Conservation (phyloP, 2,329 filamentous ascomycete genomes). For the Fusarium lateritium region DNA sequence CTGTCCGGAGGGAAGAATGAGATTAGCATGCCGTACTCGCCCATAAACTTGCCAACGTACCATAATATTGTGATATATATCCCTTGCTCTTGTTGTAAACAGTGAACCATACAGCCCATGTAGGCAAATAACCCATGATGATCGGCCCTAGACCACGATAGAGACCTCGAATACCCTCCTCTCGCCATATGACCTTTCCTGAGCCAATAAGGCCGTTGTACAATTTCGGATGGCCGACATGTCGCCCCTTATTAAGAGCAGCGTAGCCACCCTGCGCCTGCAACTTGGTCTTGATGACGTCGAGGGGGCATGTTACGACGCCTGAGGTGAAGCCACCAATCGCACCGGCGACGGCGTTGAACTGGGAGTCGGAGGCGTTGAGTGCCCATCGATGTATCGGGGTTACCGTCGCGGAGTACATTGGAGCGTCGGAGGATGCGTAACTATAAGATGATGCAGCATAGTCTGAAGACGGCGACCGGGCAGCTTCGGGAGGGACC, state of each 20-base stretch:
- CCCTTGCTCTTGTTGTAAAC: conserved; percentile 93
- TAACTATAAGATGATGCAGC: conserved; percentile 55
- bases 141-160: conserved; percentile 96
- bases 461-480: conserved; percentile 55
- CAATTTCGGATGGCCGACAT: conserved; percentile 69
- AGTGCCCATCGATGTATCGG: conserved; percentile 70
- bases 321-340: conserved; percentile 93
- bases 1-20: conserved; percentile 57
- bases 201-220: conserved; percentile 93
- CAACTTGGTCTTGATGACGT: conserved; percentile 99
- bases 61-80: conserved; percentile 76
- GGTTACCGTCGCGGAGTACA: conserved; percentile 56
- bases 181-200: conserved; percentile 84
- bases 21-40: conserved; percentile 29
- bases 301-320: conserved; percentile 94
- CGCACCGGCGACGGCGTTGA: conserved; percentile 90
- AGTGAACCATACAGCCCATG: conserved; percentile 98
- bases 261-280: conserved; percentile 92
- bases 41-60: conserved; percentile 57
- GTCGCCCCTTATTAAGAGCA: conserved; percentile 64
- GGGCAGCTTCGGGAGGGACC: conserved; percentile 54
- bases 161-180: conserved; percentile 91
- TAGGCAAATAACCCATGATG: conserved; percentile 94
- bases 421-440: conserved; percentile 53
- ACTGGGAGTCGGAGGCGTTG: conserved; percentile 71